These are phyloP conservation scores for Epichloe gansuensis DNA, from an alignment of 2,329 filamentous ascomycete species.

Conservation along the genomic window DNA sequence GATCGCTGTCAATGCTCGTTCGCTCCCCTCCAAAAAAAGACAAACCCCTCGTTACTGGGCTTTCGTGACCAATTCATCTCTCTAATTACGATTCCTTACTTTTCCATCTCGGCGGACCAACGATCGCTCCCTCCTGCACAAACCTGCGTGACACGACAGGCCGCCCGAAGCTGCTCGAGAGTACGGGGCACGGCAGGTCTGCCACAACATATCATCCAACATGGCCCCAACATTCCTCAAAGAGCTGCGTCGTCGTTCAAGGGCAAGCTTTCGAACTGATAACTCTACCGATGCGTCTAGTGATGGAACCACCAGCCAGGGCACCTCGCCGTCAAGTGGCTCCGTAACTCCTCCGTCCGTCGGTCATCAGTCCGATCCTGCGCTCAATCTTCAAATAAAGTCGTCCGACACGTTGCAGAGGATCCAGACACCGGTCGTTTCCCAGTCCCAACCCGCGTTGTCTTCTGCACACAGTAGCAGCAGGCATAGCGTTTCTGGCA, in stretches of 20 bases:
- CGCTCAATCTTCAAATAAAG: conserved; percentile 49
- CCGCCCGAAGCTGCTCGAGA: not conserved
- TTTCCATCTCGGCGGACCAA: not conserved
- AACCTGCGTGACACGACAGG: not conserved
- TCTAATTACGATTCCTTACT: not conserved
- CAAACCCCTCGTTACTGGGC: not conserved
- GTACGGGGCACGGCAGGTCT: not conserved
- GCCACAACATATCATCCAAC: conserved; percentile 8
- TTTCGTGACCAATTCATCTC: not conserved
- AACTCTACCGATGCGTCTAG: conserved; percentile 50
- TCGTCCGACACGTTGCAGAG: conserved; percentile 18
- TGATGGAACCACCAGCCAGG: conserved; percentile 44
- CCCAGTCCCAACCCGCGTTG: conserved; percentile 24
- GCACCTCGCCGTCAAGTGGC: conserved; percentile 52
- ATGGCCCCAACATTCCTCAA: conserved; percentile 61
- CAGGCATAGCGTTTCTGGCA: conserved; percentile 52
- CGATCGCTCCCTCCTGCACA: not conserved
- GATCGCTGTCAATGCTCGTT: not conserved
- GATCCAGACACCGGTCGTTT: conserved; percentile 7
- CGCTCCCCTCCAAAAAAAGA: not conserved
- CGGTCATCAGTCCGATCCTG: conserved; percentile 52
- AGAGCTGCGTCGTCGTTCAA: conserved; percentile 65
- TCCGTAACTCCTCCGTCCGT: conserved; percentile 67
- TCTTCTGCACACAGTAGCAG: conserved; percentile 31
- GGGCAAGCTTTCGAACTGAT: conserved; percentile 57